Conservation (phyloP, 805 yeast genomes). For the Myxozyma kluyveri region DNA sequence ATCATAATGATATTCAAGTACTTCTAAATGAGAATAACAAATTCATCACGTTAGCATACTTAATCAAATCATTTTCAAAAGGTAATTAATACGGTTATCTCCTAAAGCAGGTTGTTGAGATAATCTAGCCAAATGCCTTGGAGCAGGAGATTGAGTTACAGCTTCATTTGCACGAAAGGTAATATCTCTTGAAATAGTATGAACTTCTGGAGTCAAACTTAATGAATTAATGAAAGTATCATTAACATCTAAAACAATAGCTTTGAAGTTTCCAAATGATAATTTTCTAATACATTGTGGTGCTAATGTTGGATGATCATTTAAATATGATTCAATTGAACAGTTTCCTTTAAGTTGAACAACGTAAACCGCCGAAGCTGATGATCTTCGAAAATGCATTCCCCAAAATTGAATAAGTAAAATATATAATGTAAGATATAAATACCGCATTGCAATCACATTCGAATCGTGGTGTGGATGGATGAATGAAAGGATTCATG, state of each 20-base stretch:
- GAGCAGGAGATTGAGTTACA: constrained; percentile 50
- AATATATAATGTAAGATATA: neutral
- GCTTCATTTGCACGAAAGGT: constrained; percentile 49
- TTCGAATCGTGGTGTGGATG: too few relatives aligned
- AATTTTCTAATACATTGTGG: constrained; percentile 50
- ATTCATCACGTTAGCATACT: constrained; percentile 38
- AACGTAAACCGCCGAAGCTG: constrained; percentile 33
- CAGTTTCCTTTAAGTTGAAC: constrained; percentile 32
- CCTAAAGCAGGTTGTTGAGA: constrained; percentile 34
- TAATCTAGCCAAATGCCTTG: constrained; percentile 45
- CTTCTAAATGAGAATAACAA: constrained; percentile 52
- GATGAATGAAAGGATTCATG: too few relatives aligned
- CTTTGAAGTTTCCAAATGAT: constrained; percentile 69
- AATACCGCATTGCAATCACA: too few relatives aligned
- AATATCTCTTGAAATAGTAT: constrained; percentile 67
- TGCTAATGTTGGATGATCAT: constrained; percentile 46
- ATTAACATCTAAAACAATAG: constrained; percentile 63
- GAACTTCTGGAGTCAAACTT: constrained; percentile 57
- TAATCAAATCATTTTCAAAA: constrained; percentile 2
- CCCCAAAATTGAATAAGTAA: neutral
- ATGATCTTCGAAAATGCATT: constrained; percentile 10
- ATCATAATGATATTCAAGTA: constrained; percentile 31
- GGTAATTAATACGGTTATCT: constrained; percentile 13
- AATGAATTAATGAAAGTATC: constrained; percentile 46
- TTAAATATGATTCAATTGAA: constrained; percentile 30